Evolutionary conservation across 2,329 filamentous ascomycete species (phyloP).

Genomic region (Arthrobotrys musiformis): DNA sequence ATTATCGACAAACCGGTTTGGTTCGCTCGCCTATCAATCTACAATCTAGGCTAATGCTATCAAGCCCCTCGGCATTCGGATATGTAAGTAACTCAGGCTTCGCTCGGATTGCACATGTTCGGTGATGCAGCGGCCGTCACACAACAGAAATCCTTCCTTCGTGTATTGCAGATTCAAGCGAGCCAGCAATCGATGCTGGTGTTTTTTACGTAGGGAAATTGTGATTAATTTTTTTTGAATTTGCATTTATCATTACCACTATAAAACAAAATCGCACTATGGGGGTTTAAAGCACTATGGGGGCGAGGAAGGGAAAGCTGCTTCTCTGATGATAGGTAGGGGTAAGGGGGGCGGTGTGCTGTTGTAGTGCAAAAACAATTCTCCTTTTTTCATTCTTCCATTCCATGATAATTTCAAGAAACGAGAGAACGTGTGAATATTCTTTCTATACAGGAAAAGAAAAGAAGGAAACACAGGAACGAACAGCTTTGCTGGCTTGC

Average conservation of each 20-base stretch:
- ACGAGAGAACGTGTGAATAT: constrained; percentile 8
- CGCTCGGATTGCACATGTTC: neutral
- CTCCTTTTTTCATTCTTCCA: neutral
- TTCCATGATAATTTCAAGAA: constrained; percentile 8
- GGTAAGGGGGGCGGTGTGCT: neutral
- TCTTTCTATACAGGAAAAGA: constrained; percentile 42
- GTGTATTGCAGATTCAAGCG: too few species aligned
- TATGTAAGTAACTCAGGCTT: too few species aligned
- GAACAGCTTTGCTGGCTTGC: constrained; percentile 26
- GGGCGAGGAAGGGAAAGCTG: constrained; percentile 30
- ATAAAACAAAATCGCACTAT: constrained; percentile 30
- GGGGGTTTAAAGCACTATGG: constrained; percentile 24
- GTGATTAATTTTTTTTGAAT: constrained; percentile 16
- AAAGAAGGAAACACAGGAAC: constrained; percentile 31
- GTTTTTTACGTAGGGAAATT: neutral
- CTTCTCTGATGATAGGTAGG: constrained; percentile 44
- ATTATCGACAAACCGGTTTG: neutral
- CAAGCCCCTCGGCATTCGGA: neutral
- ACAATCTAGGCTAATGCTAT: neutral
- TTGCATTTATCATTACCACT: constrained; percentile 48
- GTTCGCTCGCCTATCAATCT: neutral
- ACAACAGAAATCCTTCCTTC: neutral
- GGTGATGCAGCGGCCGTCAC: neutral
- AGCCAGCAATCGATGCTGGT: too few species aligned
- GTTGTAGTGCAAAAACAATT: neutral